Percentiles rank a stretch among this genome's conserved stretches.
phyloP scores from a whole-genome alignment of 306 rosid species.

The Castanea mollissima region DNA sequence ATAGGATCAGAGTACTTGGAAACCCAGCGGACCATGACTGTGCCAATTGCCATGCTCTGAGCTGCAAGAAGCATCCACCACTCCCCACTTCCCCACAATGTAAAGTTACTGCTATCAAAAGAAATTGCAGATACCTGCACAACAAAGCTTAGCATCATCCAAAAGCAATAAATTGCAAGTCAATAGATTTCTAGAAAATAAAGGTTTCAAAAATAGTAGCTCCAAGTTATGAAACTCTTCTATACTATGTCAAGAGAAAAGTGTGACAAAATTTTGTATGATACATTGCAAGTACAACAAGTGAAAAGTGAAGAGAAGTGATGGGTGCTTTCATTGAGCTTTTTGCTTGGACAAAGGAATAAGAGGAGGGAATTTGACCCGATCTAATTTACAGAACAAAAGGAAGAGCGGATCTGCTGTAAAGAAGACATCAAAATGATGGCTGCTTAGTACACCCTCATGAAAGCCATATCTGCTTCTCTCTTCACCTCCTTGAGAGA shows the following conservation, averaged over 20 bases:
- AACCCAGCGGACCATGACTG: slow-evolving; percentile 99
- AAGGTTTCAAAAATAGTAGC: neutral
- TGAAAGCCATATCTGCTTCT: too few relatives aligned
- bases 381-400: too few relatives aligned
- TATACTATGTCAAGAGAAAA: neutral
- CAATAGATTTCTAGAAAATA: slow-evolving; percentile 3
- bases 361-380: neutral
- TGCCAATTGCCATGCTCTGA: slow-evolving; percentile 98
- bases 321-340: neutral
- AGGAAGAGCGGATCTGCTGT: too few relatives aligned
- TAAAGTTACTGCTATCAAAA: slow-evolving; percentile 62
- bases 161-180: slow-evolving; percentile 5
- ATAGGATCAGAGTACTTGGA: slow-evolving; percentile 90
- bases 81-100: slow-evolving; percentile 97
- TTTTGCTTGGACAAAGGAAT: neutral
- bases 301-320: neutral
- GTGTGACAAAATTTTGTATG: neutral
- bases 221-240: neutral
- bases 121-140: slow-evolving; percentile 66
- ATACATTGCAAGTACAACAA: neutral
- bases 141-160: neutral
- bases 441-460: too few relatives aligned
- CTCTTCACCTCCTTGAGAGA: too few relatives aligned
- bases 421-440: too few relatives aligned
- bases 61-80: slow-evolving; percentile 99